These are phyloP conservation scores for Fusarium papillatum DNA, from an alignment of 2,329 filamentous ascomycete genomes.

Conservation along the genomic window DNA sequence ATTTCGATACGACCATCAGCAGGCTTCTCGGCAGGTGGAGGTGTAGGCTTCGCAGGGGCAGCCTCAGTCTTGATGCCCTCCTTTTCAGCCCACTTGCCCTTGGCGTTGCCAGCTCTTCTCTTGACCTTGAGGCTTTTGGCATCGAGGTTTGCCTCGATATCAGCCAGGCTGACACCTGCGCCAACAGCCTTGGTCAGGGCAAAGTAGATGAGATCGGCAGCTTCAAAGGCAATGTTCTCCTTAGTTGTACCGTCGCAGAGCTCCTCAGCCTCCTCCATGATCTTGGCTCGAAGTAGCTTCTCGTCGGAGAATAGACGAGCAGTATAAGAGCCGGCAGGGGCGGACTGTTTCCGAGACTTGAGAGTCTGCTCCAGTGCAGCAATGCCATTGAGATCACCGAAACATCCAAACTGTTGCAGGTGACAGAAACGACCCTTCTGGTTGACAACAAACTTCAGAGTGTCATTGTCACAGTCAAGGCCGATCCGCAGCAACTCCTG, in stretches of 20 bases:
- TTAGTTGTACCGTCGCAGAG: slow-evolving; percentile 88
- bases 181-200: slow-evolving; percentile 90
- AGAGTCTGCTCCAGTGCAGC: slow-evolving; percentile 90
- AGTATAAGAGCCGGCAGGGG: slow-evolving; percentile 93
- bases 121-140: slow-evolving; percentile 97
- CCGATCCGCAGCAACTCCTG: slow-evolving; percentile 90
- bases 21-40: slow-evolving; percentile 48
- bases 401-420: slow-evolving; percentile 91
- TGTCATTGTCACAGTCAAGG: slow-evolving; percentile 94
- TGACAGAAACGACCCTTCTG: slow-evolving; percentile 97
- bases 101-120: slow-evolving; percentile 92
- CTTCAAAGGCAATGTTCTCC: slow-evolving; percentile 91
- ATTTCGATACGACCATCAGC: slow-evolving; percentile 78
- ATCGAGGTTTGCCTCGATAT: slow-evolving; percentile 93
- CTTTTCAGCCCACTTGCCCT: slow-evolving; percentile 91
- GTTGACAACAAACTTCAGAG: slow-evolving; percentile 88
- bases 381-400: slow-evolving; percentile 86
- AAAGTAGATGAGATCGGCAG: slow-evolving; percentile 96
- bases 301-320: slow-evolving; percentile 92
- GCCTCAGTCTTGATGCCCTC: slow-evolving; percentile 72
- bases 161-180: slow-evolving; percentile 86
- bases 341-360: slow-evolving; percentile 82
- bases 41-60: slow-evolving; percentile 51
- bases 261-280: slow-evolving; percentile 98
- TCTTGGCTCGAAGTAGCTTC: slow-evolving; percentile 92